phyloP scores from a whole-genome alignment of 768 basidiomycete genomes.

The Russula abietina region DNA sequence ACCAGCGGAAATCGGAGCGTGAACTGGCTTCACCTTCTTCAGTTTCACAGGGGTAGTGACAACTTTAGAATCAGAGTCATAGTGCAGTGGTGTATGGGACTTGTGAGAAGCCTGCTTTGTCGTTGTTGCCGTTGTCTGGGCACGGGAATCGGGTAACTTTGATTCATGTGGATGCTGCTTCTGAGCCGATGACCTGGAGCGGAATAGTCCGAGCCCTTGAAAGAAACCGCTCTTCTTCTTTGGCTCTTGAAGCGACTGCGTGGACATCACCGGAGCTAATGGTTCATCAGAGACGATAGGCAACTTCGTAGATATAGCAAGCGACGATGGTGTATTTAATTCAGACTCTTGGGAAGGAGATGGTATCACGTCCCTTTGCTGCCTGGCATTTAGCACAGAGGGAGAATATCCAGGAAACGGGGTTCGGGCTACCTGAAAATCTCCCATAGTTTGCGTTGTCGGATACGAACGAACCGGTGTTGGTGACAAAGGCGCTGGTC shows the following conservation, averaged over 20 bases:
- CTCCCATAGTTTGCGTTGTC: constrained; percentile 10
- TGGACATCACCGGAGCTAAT: constrained; percentile 16
- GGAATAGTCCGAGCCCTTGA: constrained; percentile 23
- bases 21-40: constrained; percentile 5
- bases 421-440: constrained; percentile 5
- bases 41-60: constrained; percentile 1
- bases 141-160: constrained; percentile 3
- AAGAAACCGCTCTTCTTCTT: constrained; percentile 25
- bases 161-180: constrained; percentile 14
- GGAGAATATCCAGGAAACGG: constrained; percentile 17
- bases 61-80: constrained; percentile 21
- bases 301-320: constrained; percentile 21
- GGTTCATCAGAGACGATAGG: constrained; percentile 20
- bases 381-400: constrained; percentile 3
- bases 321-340: constrained; percentile 25
- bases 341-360: constrained; percentile 24
- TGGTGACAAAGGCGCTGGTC: constrained; percentile 11
- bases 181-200: constrained; percentile 21
- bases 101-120: constrained; percentile 11
- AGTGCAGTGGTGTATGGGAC: constrained; percentile 1
- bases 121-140: constrained; percentile 3
- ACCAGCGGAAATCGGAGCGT: background rate
- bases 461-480: constrained; percentile 19
- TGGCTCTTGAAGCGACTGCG: constrained; percentile 23
- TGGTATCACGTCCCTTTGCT: constrained; percentile 15